Evolutionary conservation across 116 monocot genomes (phyloP), one percentile per base, ranked within the genome.

Genomic region (Phalaenopsis hybrid): DNA sequence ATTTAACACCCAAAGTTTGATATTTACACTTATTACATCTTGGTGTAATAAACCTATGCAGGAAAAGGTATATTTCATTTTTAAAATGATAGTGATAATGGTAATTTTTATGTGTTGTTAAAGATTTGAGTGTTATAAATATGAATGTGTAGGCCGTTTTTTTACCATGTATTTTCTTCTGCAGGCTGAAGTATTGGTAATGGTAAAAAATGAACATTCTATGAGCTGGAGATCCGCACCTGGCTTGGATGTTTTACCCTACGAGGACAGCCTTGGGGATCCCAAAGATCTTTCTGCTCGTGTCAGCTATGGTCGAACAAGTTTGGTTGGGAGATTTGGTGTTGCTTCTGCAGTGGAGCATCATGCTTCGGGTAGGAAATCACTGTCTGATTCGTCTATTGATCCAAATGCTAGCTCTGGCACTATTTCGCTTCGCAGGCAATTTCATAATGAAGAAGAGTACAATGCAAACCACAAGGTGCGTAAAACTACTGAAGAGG

Each of bases 111-210:
- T 2, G 37, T 37, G 37, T 37, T 37, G 37, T 37, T 37, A 2
- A 37, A 37, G 37, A 37, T n/a, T 37, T 37, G 37, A 37, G 37
- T 37, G 37, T 37, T 37, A 37, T 37, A 37, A 37, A 37, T 37
- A 37, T 37, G 2, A 37, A 37, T 37, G 37, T 37, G 37, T 37
- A 37, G 37, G 37, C 2, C 37, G 0, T n/a, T 50, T 50, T 59
- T 21, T 59, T 59, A 59, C 59, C 15, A 59, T n/a, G 20, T 44
- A 46, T 13, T 76, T 13, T 75, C 49, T 76, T 25, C 75, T 90
- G 33, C 86, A 98, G 95, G 89, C 92, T 85, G 98, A 98, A 84
- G 86, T 93, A 88, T 82, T 98, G 63, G 86, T 92, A 13, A 80
- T 93, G 80, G 77, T 89, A 44, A 91, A 91, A 57, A 92, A 92